Percentiles rank a stretch among this genome's conserved stretches.
Conservation (phyloP, 75 land plant genomes). For the Chamaecyparis obtusa region DNA sequence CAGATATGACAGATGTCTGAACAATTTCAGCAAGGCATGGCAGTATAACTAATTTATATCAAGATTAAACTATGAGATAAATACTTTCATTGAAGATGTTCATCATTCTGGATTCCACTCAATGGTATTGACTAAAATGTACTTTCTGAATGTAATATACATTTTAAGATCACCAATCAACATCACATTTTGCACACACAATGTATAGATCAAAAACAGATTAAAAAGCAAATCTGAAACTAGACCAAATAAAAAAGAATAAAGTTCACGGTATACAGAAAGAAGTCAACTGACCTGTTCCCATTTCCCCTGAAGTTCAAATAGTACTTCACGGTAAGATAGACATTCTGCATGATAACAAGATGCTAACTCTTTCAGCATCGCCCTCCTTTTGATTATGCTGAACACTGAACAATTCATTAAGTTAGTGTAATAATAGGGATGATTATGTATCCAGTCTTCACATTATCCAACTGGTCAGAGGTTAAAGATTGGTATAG, state of each 20-base stretch:
- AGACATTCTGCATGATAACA: conserved; percentile 77
- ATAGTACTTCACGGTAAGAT: conserved; percentile 57
- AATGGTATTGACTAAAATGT: not conserved
- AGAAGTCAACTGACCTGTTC: conserved; percentile 47
- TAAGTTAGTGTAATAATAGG: not conserved
- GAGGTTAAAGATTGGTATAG: not conserved
- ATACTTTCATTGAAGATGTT: not conserved
- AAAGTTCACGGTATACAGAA: not conserved
- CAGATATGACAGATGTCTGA: not conserved
- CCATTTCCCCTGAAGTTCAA: conserved; percentile 64
- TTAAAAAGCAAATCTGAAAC: not conserved
- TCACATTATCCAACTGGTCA: not conserved
- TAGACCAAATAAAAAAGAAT: not conserved
- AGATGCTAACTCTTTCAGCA: conserved; percentile 79
- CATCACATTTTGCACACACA: not conserved
- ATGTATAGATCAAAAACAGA: not conserved
- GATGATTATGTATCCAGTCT: not conserved
- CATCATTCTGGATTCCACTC: not conserved
- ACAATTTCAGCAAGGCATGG: not conserved
- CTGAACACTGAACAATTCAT: conserved; percentile 44
- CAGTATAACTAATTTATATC: not conserved
- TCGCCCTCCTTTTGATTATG: conserved; percentile 67
- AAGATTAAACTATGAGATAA: not conserved
- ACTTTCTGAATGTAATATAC: not conserved
- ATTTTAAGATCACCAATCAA: not conserved